These are phyloP conservation scores for Candida rishiriensis DNA, from an alignment of 805 yeast genomes.

Conservation along the genomic window DNA sequence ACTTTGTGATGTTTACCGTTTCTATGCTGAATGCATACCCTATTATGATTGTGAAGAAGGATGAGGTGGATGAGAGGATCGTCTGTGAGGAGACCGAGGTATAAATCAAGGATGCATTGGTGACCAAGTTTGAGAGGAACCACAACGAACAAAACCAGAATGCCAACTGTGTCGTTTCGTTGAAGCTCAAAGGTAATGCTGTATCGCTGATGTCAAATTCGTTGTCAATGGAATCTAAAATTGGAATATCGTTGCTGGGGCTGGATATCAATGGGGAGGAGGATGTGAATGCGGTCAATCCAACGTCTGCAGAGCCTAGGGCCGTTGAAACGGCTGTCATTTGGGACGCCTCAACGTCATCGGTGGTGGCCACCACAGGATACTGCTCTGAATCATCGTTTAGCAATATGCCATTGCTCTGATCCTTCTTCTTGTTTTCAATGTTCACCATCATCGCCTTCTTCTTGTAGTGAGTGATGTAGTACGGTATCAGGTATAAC, in stretches of 20 bases:
- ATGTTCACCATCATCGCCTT: neutral
- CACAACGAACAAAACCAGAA: slow-evolving; percentile 82
- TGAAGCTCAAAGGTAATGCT: slow-evolving; percentile 31
- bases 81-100: slow-evolving; percentile 95
- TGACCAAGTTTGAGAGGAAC: slow-evolving; percentile 86
- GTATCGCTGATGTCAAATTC: neutral
- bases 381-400: neutral
- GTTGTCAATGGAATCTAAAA: neutral
- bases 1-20: slow-evolving; percentile 55
- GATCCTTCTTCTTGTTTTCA: neutral
- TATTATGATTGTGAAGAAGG: slow-evolving; percentile 83
- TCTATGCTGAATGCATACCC: slow-evolving; percentile 76
- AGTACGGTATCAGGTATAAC: slow-evolving; percentile 67
- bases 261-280: too few species aligned
- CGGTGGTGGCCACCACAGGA: neutral
- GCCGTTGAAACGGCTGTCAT: too few species aligned
- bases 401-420: neutral
- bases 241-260: too few species aligned
- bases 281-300: too few species aligned
- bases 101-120: slow-evolving; percentile 81
- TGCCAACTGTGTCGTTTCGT: slow-evolving; percentile 70
- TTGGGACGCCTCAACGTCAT: too few species aligned
- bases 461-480: slow-evolving; percentile 11
- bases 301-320: too few species aligned
- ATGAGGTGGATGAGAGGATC: slow-evolving; percentile 84